Base-by-base conservation (phyloP, 148 eudicot species). In the Heliosperma pusillum region DNA sequence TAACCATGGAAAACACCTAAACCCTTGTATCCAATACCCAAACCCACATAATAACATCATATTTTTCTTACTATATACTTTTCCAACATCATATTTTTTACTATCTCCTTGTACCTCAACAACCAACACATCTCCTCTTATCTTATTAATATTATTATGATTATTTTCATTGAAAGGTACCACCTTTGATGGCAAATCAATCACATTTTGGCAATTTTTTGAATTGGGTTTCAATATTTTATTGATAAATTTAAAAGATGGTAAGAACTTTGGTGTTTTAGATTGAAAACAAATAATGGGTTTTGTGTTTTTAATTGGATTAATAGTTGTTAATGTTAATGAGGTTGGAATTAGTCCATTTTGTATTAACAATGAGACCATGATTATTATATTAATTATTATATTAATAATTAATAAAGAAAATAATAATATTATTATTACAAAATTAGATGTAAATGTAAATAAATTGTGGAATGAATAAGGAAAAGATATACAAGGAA, bases 21-120 rank as follows among this genome's bases (percentile, higher is more conserved):
- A 92, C 56, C 99, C 99, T 78, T 95, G 95, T 21, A 92, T 80
- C 93, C 89, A 92, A 77, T 95, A 95, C 74, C 99, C 97, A 75
- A 88, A 84, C 53, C 93, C 99, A 86, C 97, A 92, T 72, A 95
- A 84, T 67, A 79, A 66, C 77, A 84, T 13, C 93, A 95, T 87
- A 76, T 90, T 84, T 33, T 88, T 55, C 47, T 69, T 73, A 68
- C 80, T 85, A 21, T 88, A 83, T 73, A 79, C 64, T 66, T 74
- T 80, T 3, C 77, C 79, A 68, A 45, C 71, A 20, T 78, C 84
- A 30, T 61, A 61, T 30, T 30, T 73, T 13, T 73, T 69, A 24
- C 3, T 10, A 13, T 59, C 69, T 59, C 25, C 42, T 50, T 69
- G 68, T 19, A 58, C 77, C 29, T 71, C 60, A 63, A 58, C 77